Conservation (phyloP, 305 asterid genomes). For the Fraxinus baroniana region DNA sequence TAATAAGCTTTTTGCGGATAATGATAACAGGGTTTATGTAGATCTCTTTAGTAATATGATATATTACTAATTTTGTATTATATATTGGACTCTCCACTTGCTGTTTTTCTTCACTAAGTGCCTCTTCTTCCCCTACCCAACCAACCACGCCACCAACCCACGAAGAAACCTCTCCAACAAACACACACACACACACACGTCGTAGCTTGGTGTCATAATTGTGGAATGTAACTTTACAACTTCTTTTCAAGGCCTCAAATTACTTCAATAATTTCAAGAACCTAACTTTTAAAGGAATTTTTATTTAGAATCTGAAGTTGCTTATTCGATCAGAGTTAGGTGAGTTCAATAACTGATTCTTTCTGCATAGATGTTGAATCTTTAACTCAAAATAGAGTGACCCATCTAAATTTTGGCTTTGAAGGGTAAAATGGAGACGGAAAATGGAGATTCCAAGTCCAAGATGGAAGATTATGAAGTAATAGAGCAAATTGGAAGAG, state of each 20-base stretch:
- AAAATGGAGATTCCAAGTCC: constrained; percentile 45
- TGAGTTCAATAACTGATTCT: not conserved
- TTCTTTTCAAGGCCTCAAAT: constrained; percentile 27
- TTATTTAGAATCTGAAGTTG: constrained; percentile 24
- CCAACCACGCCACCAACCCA: not conserved
- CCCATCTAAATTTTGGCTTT: constrained; percentile 38
- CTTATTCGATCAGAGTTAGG: constrained; percentile 29
- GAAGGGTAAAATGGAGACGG: constrained; percentile 57
- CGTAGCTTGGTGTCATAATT: not conserved
- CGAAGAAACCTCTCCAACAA: not conserved
- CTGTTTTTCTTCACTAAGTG: not conserved
- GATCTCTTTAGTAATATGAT: not conserved
- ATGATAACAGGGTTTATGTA: not conserved
- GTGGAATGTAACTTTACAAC: constrained; percentile 22
- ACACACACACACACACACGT: not conserved
- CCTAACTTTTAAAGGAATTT: not conserved
- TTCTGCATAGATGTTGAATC: constrained; percentile 6
- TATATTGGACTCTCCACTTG: not conserved
- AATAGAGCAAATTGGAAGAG: constrained; percentile 91
- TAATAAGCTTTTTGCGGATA: not conserved
- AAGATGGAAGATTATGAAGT: constrained; percentile 77
- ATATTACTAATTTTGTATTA: not conserved
- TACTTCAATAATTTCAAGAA: constrained; percentile 6
- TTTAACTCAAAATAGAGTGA: constrained; percentile 30
- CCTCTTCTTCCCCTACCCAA: not conserved